Conservation (phyloP, 2,329 filamentous ascomycete genomes). For the Cryphonectria nitschkei region DNA sequence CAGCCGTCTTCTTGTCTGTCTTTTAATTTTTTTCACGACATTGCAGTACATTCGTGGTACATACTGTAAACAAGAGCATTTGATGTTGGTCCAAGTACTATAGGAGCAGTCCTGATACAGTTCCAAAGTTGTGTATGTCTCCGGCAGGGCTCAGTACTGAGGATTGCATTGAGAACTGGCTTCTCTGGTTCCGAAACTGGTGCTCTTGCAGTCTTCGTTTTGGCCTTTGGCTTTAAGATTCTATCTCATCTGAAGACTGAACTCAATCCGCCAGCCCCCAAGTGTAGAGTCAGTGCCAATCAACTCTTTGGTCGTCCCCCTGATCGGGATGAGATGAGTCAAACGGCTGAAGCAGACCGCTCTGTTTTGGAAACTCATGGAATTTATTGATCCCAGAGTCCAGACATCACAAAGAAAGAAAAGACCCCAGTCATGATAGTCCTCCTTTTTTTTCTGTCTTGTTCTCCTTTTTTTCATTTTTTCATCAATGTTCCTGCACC, state of each 20-base stretch:
- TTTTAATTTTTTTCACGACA: neutral
- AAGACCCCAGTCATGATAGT: too few species aligned
- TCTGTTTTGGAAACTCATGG: neutral
- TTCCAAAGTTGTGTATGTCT: too few species aligned
- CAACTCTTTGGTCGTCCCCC: neutral
- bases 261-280: neutral
- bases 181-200: neutral
- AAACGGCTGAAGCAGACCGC: neutral
- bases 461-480: neutral
- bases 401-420: too few species aligned
- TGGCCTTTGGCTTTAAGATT: neutral
- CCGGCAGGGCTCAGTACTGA: too few species aligned
- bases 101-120: too few species aligned
- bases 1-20: neutral
- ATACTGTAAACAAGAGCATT: neutral
- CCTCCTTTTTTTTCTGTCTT: too few species aligned
- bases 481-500: conserved; percentile 23
- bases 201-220: neutral
- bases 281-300: neutral
- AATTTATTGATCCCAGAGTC: neutral
- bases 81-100: too few species aligned
- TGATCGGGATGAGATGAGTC: neutral
- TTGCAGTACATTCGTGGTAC: neutral
- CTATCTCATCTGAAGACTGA: neutral
- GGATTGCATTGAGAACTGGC: neutral